phyloP scores from a whole-genome alignment of 495 filamentous ascomycete species.

The Hypoxylon fragiforme region DNA sequence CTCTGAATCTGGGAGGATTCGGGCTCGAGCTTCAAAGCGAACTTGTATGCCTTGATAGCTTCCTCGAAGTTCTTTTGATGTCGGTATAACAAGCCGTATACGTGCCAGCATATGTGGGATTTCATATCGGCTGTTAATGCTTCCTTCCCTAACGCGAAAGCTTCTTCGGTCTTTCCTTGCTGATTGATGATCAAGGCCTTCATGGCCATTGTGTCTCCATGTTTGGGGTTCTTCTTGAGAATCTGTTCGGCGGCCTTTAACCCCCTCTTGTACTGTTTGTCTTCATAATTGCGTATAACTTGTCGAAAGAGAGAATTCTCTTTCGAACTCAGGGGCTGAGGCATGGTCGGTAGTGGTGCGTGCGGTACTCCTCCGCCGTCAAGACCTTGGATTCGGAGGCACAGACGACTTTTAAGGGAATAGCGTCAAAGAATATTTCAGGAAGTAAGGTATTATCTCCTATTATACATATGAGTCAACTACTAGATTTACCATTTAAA shows the following conservation, averaged over 20 bases:
- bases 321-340: constrained; percentile 83
- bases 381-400: neutral
- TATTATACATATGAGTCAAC: too few relatives aligned
- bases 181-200: constrained; percentile 96
- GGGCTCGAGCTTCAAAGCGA: constrained; percentile 87
- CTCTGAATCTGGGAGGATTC: constrained; percentile 92
- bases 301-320: constrained; percentile 91
- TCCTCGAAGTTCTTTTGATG: constrained; percentile 96
- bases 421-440: too few relatives aligned
- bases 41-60: constrained; percentile 98
- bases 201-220: constrained; percentile 99
- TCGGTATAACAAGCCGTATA: constrained; percentile 93
- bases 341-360: constrained; percentile 54
- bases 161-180: constrained; percentile 86
- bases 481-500: too few relatives aligned
- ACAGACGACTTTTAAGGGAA: neutral
- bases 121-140: constrained; percentile 95
- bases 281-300: constrained; percentile 92
- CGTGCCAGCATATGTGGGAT: constrained; percentile 99
- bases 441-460: too few relatives aligned
- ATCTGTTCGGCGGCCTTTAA: constrained; percentile 94
- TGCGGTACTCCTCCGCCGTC: constrained; percentile 18
- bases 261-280: constrained; percentile 98
- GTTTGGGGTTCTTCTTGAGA: constrained; percentile 87
- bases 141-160: constrained; percentile 87